Evolutionary conservation across 345 rosid genomes (phyloP).

Genomic region (Erysimum cheiranthoides): DNA sequence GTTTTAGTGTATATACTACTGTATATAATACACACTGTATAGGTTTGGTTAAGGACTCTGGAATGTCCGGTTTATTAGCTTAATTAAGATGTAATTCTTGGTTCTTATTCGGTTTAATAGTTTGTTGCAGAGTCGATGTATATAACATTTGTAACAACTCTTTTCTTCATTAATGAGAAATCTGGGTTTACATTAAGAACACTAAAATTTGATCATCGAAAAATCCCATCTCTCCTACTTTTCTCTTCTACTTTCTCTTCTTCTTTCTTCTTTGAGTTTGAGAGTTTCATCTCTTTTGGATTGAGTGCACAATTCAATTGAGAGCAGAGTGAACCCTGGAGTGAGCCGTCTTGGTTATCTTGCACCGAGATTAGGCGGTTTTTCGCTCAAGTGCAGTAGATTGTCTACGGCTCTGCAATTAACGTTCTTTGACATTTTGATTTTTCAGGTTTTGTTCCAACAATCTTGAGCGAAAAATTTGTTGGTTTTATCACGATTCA

Average conservation of each 20-base stretch:
- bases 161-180: too few relatives aligned
- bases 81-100: too few relatives aligned
- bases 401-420: not conserved
- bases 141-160: too few relatives aligned
- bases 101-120: too few relatives aligned
- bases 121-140: too few relatives aligned
- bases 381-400: not conserved
- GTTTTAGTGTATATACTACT: too few relatives aligned
- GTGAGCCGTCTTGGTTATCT: constrained; percentile 5
- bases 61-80: too few relatives aligned
- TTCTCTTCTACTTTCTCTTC: not conserved
- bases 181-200: too few relatives aligned
- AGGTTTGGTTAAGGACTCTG: too few relatives aligned
- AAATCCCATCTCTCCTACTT: not conserved
- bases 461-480: not conserved
- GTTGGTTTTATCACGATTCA: too few relatives aligned
- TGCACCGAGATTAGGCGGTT: not conserved
- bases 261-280: not conserved
- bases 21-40: too few relatives aligned
- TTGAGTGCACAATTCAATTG: not conserved
- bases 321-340: not conserved
- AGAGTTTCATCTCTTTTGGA: not conserved
- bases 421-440: not conserved
- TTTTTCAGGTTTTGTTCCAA: not conserved
- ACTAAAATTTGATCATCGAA: too few relatives aligned